Percentiles rank a stretch among this genome's conserved stretches.
phyloP scores from a whole-genome alignment of 192 early-diverging fungal species.

The Phycomyces blakesleeanus region DNA sequence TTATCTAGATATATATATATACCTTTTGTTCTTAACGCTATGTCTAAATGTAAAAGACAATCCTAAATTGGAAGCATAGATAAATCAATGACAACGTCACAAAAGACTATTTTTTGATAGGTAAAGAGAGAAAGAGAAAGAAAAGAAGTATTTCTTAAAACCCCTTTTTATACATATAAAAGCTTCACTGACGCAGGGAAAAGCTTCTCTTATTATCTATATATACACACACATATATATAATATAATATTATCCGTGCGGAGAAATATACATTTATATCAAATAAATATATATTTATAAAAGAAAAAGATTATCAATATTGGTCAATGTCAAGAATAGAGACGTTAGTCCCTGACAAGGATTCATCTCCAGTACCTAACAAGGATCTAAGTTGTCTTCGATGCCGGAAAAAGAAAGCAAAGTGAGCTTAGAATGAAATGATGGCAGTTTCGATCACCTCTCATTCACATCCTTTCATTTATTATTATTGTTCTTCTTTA shows the following conservation, averaged over 20 bases:
- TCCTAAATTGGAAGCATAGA: slow-evolving; percentile 1
- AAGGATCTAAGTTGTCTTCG: slow-evolving; percentile 34
- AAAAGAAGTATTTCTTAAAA: too few species aligned
- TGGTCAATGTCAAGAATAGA: slow-evolving; percentile 1
- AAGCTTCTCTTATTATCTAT: too few species aligned
- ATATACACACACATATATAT: too few species aligned
- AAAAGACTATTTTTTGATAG: background rate
- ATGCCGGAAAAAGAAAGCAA: slow-evolving; percentile 40
- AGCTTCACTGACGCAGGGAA: too few species aligned
- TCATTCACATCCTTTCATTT: slow-evolving; percentile 8
- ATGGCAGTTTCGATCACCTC: background rate
- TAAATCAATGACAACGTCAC: background rate
- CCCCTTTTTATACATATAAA: too few species aligned
- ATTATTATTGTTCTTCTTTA: background rate
- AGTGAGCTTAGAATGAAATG: slow-evolving; percentile 13
- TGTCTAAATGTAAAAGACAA: background rate
- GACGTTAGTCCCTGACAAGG: background rate
- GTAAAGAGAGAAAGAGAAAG: background rate
- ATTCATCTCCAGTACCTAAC: slow-evolving; percentile 3
- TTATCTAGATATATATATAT: too few species aligned
- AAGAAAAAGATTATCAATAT: background rate
- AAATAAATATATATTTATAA: too few species aligned
- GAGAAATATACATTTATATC: too few species aligned
- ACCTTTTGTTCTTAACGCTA: too few species aligned
- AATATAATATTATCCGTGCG: too few species aligned